These are phyloP conservation scores for Pyronema domesticum DNA, from an alignment of 495 filamentous ascomycete genomes.

Conservation along the genomic window DNA sequence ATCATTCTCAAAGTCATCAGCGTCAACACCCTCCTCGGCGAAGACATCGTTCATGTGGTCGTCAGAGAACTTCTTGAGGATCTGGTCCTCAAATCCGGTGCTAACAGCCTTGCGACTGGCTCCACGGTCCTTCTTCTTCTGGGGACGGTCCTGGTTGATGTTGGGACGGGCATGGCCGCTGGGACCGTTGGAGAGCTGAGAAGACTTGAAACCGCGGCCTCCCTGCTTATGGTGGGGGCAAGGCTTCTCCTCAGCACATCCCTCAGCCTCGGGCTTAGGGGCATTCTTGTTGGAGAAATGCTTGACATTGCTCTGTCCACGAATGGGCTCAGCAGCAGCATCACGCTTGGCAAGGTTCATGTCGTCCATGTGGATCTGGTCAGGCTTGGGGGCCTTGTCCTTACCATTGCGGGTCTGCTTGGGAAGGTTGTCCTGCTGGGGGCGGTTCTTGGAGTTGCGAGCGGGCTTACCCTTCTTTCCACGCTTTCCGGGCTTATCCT, in stretches of 20 bases:
- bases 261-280: not conserved
- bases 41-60: not conserved
- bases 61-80: not conserved
- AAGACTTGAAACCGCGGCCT: not conserved
- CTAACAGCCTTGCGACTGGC: not conserved
- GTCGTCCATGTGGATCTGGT: not conserved
- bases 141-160: constrained; percentile 4
- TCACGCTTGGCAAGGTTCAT: not conserved
- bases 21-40: no score
- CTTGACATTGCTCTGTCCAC: no score
- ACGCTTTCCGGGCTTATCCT: not conserved
- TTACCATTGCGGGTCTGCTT: not conserved
- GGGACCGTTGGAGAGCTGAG: not conserved
- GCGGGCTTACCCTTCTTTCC: not conserved
- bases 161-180: not conserved
- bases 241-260: no score
- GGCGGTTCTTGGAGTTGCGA: not conserved
- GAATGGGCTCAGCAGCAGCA: not conserved
- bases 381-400: not conserved
- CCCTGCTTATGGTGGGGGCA: no score
- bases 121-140: not conserved
- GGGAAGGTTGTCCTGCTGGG: not conserved
- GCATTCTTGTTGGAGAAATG: not conserved
- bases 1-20: no score
- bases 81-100: not conserved